Conservation (phyloP, 352 stramenopile species). For the Globisporangium echinulatum region DNA sequence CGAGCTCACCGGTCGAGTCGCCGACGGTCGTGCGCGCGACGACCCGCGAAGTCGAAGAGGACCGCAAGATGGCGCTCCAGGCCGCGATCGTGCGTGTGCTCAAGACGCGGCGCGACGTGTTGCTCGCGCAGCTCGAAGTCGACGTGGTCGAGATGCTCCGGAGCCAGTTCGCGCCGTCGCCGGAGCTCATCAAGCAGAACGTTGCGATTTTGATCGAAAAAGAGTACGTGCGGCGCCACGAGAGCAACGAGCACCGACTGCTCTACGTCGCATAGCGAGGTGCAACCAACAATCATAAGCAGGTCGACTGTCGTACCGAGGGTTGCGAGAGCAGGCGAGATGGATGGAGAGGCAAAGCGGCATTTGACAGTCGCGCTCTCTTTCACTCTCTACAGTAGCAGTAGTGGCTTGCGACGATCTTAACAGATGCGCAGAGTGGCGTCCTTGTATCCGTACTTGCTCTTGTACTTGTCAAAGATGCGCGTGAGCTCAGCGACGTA, state of each 20-base stretch:
- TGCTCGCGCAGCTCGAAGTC: conserved; percentile 46
- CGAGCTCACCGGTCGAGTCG: conserved; percentile 64
- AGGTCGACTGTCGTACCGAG: no score
- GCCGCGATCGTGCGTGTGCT: conserved; percentile 78
- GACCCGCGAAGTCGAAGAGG: conserved; percentile 73
- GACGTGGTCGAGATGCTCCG: conserved; percentile 71
- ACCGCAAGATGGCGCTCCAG: conserved; percentile 85
- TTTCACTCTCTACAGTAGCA: neutral
- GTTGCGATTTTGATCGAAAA: conserved; percentile 82
- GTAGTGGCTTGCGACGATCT: neutral
- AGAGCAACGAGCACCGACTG: conserved; percentile 47
- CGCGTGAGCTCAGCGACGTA: conserved; percentile 69
- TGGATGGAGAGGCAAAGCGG: no score
- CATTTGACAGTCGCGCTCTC: neutral
- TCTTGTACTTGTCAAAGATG: conserved; percentile 84
- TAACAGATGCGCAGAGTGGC: conserved; percentile 54
- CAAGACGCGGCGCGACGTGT: conserved; percentile 75
- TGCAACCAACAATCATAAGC: neutral
- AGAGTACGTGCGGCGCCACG: conserved; percentile 70
- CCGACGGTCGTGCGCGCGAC: conserved; percentile 44
- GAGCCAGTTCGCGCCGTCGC: conserved; percentile 67
- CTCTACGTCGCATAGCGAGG: conserved; percentile 54
- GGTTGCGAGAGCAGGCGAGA: no score
- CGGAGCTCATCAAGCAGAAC: conserved; percentile 63
- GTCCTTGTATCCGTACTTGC: conserved; percentile 57